Percentiles rank a stretch among this genome's conserved stretches.
Evolutionary conservation across 2,329 filamentous ascomycete species (phyloP).

Genomic region (Madurella mycetomatis): DNA sequence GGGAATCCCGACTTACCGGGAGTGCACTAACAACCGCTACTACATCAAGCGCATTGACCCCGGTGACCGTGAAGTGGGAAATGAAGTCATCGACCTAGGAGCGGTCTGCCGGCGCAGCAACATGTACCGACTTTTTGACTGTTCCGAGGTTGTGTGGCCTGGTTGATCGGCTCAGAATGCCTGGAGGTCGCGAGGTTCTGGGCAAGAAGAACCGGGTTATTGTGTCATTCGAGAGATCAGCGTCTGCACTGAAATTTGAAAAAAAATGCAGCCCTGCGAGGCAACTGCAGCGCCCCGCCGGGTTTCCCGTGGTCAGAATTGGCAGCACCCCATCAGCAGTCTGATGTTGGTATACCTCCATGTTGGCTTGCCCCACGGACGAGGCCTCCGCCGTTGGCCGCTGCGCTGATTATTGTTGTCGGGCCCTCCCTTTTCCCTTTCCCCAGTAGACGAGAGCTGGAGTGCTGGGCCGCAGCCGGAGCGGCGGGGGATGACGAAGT

Average conservation of each 20-base stretch:
- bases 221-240: slow-evolving; percentile 2
- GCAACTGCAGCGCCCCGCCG: too few relatives aligned
- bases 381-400: background rate
- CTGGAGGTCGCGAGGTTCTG: background rate
- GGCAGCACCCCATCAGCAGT: background rate
- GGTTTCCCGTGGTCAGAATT: background rate
- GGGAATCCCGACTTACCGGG: background rate
- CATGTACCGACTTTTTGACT: slow-evolving; percentile 21
- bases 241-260: background rate
- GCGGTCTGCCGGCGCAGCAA: slow-evolving; percentile 16
- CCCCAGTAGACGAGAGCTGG: background rate
- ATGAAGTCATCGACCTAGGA: slow-evolving; percentile 24
- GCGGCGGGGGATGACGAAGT: too few relatives aligned
- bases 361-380: too few relatives aligned
- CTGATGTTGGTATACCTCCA: background rate
- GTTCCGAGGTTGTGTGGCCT: background rate
- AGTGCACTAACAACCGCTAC: slow-evolving; percentile 4
- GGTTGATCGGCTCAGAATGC: slow-evolving; percentile 3
- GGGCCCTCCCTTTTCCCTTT: background rate
- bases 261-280: too few relatives aligned
- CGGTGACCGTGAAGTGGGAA: slow-evolving; percentile 1
- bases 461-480: background rate
- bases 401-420: background rate
- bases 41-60: slow-evolving; percentile 6
- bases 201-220: background rate